Evolutionary conservation across 2,329 filamentous ascomycete genomes (phyloP), one percentile per base, ranked within the genome.

Genomic region (Lachnellula subtilissima): DNA sequence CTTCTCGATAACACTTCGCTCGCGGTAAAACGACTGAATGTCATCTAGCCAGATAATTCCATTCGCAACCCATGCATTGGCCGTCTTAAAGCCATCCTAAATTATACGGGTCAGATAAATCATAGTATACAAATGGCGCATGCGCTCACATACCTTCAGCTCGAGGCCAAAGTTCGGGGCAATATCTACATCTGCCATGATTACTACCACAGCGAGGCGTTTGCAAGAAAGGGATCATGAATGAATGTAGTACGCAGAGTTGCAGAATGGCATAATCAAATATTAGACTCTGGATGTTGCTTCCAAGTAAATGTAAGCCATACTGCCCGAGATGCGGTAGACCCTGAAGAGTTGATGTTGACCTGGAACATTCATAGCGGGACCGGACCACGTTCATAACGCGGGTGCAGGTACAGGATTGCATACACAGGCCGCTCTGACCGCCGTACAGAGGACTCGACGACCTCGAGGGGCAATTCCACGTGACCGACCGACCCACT

Each of bases 11-110:
- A 78, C 85, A 70, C 91, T 90, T 56, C 95, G 85, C 74, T 99
- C 94, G 62, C 94, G 89, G 78, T 97, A 99, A 78, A 97, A 99
- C 69, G 90, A 86, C 73, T 99, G 91, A 61, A 99, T 89, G 67
- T 99, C 94, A 68, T 97, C 93, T 57, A 99, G 85, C 93, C 93
- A 99, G 63, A 83, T 79, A 71, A 99, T 96, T 62, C 93, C 91
- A 72, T 89, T 86, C 61, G 85, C 80, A 55, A 95, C 89, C 94
- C 94, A 99, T 67, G 82, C 84, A 75, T 92, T 97, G 71, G 95
- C 91, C 17, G 91, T 85, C 75, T 95, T 97, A 81, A 97, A 99
- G 70, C 89, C 90, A 85, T 99, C 94, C 91, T 97, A 69, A 56
- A 55, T 54, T 35, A 49, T 22, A 40, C 40, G 15, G 48, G 49